phyloP scores from a whole-genome alignment of 1,284 basidiomycete genomes.

The Puccinia novopanici region DNA sequence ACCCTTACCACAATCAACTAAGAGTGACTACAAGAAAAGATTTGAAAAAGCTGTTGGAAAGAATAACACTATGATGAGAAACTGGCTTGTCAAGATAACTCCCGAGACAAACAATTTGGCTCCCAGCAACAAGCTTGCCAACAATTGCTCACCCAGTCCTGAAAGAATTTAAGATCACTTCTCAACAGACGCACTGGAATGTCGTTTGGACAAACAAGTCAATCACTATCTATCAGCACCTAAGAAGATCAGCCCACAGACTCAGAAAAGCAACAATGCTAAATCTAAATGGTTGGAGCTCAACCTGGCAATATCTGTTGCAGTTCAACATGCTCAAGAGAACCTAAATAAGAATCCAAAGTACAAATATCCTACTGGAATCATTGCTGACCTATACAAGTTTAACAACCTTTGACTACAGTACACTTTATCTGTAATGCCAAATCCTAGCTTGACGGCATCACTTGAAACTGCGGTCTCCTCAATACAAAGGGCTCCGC shows the following conservation, averaged over 20 bases:
- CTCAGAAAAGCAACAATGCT: background rate
- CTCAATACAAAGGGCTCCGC: background rate
- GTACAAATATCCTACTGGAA: background rate
- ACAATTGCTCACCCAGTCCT: background rate
- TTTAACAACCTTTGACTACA: background rate
- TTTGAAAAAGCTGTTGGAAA: background rate
- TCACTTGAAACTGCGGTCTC: constrained; percentile 24
- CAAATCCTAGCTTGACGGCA: constrained; percentile 15
- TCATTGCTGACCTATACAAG: background rate
- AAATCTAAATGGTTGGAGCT: background rate
- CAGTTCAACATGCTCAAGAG: background rate
- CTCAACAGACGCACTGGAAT: constrained; percentile 1
- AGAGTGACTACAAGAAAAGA: constrained; percentile 4
- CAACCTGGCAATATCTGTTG: background rate
- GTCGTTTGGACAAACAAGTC: background rate
- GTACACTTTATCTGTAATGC: background rate
- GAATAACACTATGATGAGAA: background rate
- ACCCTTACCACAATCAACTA: background rate
- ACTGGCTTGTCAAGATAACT: background rate
- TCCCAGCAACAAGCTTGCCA: background rate
- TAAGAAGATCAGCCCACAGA: background rate
- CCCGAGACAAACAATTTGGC: background rate
- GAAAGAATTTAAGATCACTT: background rate
- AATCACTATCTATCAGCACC: background rate
- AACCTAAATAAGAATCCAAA: background rate